Evolutionary conservation across 106 monocot genomes (phyloP), one percentile per base, ranked within the genome.

Genomic region (Chionographis japonica): DNA sequence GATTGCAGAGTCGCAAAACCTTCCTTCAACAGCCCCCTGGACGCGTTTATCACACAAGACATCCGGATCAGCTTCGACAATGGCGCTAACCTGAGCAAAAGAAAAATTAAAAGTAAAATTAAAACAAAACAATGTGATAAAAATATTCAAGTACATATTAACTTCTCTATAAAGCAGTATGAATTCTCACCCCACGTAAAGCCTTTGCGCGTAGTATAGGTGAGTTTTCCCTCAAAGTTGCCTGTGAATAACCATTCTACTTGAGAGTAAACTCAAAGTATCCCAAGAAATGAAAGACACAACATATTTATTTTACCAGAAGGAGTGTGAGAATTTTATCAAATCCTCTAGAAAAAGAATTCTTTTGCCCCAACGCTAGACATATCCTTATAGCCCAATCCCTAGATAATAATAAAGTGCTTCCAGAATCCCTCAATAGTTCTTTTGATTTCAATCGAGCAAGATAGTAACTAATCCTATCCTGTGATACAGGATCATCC

Each of bases 1-100:
- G 35, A 98, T 98, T 62, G 98, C 98, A 57, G 98, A 90, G 64
- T 98, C 98, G 71, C 93, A 98, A 74, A 98, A 98, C 52, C 98
- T 84, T 83, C 93, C 98, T 80, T 98, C 98, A 68, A 98, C 98
- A 71, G 93, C 98, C 77, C 53, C 65, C 76, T 98, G 98, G 76
- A 98, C 87, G 64, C 87, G 86, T 65, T 87, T 85, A 72, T 98
- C 98, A 81, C 93, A 85, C 62, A 98, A 75, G 49, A 90, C 98
- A 69, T 93, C 98, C 39, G 98, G 98, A 85, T 98, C 93, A 72
- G 83, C 88, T 81, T 98, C 98, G 62, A 98, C 98, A 63, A 98
- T 98, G 63, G 73, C 73, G 78, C 97, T 92, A 16, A 97, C 88
- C 97, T 98, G 65, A 39, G 52, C 60, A 82, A 42, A 20, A 62